These are phyloP conservation scores for Pyrrhoderma lamaoense DNA, from an alignment of 1,284 basidiomycete genomes.

Conservation along the genomic window DNA sequence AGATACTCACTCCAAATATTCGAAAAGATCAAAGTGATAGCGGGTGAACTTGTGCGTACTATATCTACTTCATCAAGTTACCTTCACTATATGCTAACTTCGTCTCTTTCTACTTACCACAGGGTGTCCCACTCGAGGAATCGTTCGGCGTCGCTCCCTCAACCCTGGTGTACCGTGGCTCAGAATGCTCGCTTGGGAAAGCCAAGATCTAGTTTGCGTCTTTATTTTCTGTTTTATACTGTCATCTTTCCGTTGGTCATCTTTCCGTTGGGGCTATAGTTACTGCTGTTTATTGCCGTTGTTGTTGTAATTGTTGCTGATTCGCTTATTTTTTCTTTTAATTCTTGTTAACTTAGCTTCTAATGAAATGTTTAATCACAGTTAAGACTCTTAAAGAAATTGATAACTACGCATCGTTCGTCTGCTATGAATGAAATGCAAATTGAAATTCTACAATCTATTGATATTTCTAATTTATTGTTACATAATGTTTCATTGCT, in stretches of 20 bases:
- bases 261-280: background rate
- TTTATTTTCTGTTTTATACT: constrained; percentile 4
- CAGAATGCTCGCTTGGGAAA: constrained; percentile 16
- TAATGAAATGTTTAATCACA: no score
- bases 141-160: constrained; percentile 80
- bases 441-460: no score
- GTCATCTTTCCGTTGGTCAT: background rate
- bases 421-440: no score
- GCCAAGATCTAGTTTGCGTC: constrained; percentile 10
- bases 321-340: no score
- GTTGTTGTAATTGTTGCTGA: no score
- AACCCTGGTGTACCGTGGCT: constrained; percentile 63
- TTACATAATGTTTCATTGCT: background rate
- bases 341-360: no score
- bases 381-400: no score
- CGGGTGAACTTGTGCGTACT: constrained; percentile 62
- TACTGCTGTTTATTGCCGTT: background rate
- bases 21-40: constrained; percentile 66
- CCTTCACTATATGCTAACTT: constrained; percentile 19
- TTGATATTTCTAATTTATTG: background rate
- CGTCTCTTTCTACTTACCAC: background rate
- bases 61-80: no score
- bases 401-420: no score
- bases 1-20: background rate
- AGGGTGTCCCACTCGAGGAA: constrained; percentile 60